Evolutionary conservation across 371 early-diverging fungal species (phyloP), one percentile per base, ranked within the genome.

Genomic region (Mortierella sp.): DNA sequence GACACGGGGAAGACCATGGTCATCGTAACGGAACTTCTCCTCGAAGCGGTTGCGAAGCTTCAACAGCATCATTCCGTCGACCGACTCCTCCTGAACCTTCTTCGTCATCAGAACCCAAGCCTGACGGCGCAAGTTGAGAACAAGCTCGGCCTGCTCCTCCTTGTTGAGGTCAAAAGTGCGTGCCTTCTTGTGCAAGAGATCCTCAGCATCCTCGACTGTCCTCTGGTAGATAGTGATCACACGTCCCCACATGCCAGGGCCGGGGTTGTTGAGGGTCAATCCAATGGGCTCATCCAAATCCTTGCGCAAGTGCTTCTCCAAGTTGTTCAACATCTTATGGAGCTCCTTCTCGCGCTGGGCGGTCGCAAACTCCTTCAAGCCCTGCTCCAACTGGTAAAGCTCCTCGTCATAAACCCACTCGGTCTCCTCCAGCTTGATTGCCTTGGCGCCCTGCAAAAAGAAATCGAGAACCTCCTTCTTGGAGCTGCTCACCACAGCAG

Each of bases 11-110:
- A 98, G 87, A 14, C 98, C 98, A 28, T 93, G 89, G 5, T 95
- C 96, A 78, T 98, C 99, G 86, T 98, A 98, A 70, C 97, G 89
- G 91, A 99, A 99, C 78, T 94, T 91, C 76, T 95, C 94, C 88
- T 98, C 98, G 77, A 98, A 96, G 59, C 93, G 82, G 80, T 90
- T 89, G 40, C 95, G 92, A 71, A 98, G 90, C 77, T 96, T 95
- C 72, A 95, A 89, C 26, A 97, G 84, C 69, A 98, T 88, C 90
- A 94, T 91, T 53, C 92, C 94, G 80, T 97, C 97, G 0, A 92
- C 91, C 14, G 95, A 87, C 80, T 98, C 98, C 69, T 97, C 97
- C 67, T 93, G 93, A 48, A 97, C 86, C 72, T 93, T 92, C 74
- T 93, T 92, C 40, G 93, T 90, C 75, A 97, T 80, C 8, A 92